Evolutionary conservation across 306 rosid species (phyloP).

Genomic region (Lotus japonicus): DNA sequence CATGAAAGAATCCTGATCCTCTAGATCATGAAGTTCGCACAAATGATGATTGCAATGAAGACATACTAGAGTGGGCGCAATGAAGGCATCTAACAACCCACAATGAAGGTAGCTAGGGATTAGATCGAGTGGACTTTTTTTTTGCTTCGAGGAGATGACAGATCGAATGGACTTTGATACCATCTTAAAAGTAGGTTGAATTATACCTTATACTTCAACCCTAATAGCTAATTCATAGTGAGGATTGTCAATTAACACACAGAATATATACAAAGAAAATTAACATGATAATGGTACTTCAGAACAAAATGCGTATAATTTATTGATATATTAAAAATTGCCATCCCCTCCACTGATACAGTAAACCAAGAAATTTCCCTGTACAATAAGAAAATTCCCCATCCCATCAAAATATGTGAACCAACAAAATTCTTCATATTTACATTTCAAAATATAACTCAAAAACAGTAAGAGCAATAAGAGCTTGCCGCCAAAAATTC

Average conservation of each 20-base stretch:
- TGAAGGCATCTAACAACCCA: too few relatives aligned
- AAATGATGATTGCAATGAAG: too few relatives aligned
- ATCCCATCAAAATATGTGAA: constrained; percentile 33
- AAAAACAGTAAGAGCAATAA: constrained; percentile 30
- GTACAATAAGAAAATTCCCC: constrained; percentile 49
- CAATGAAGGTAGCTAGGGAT: too few relatives aligned
- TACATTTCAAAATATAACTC: constrained; percentile 49
- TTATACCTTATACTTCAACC: too few relatives aligned
- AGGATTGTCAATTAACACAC: background rate
- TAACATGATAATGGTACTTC: background rate
- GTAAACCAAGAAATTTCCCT: constrained; percentile 61
- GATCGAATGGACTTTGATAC: too few relatives aligned
- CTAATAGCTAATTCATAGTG: too few relatives aligned
- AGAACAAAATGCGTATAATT: constrained; percentile 34
- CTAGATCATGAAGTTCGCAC: too few relatives aligned
- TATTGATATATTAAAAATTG: constrained; percentile 46
- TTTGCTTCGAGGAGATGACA: too few relatives aligned
- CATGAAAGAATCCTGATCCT: too few relatives aligned
- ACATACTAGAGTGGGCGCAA: too few relatives aligned
- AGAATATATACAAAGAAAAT: background rate
- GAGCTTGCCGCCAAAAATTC: constrained; percentile 35
- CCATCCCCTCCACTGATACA: constrained; percentile 40
- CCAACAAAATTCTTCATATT: constrained; percentile 67
- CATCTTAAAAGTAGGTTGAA: too few relatives aligned
- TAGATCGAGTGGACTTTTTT: too few relatives aligned